Percentiles rank a stretch among this genome's conserved stretches.
Conservation (phyloP, 331 rosid genomes). For the Malus hybrid region DNA sequence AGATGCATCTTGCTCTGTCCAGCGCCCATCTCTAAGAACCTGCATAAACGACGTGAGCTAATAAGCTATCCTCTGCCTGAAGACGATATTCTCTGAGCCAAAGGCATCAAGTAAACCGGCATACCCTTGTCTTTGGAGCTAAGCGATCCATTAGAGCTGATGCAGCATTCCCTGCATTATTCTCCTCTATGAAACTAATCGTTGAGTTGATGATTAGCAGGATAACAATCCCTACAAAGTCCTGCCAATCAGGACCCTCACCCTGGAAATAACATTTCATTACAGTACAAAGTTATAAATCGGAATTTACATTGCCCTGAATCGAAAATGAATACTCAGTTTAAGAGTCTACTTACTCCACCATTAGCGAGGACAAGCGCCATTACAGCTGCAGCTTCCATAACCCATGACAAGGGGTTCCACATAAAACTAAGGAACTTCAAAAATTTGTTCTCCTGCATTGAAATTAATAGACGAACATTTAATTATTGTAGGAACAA, state of each 20-base stretch:
- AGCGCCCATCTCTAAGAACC: slow-evolving; percentile 82
- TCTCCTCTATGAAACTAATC: slow-evolving; percentile 84
- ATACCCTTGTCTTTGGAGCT: slow-evolving; percentile 75
- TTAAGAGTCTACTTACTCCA: slow-evolving; percentile 51
- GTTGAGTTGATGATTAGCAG: slow-evolving; percentile 68
- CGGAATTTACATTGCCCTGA: not conserved
- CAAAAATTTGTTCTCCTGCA: slow-evolving; percentile 74
- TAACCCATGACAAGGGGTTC: slow-evolving; percentile 95
- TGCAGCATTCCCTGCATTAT: slow-evolving; percentile 86
- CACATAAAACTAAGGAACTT: slow-evolving; percentile 82
- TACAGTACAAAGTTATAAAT: not conserved
- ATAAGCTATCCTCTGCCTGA: not conserved
- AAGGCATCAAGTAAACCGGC: slow-evolving; percentile 2
- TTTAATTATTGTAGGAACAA: not conserved
- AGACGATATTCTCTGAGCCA: not conserved
- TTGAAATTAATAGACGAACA: not conserved
- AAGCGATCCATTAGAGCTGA: slow-evolving; percentile 75
- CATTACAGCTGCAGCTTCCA: slow-evolving; percentile 97
- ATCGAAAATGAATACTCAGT: not conserved
- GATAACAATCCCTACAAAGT: slow-evolving; percentile 71
- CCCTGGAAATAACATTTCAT: slow-evolving; percentile 49
- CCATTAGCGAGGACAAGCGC: slow-evolving; percentile 87
- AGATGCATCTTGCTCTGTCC: slow-evolving; percentile 79
- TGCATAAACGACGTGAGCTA: slow-evolving; percentile 17
- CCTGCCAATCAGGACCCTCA: slow-evolving; percentile 90